A percentile compares a stretch with the other conserved stretches of the same genome.
Conservation (phyloP, 2,329 filamentous ascomycete genomes). For the Seiridium unicorne region DNA sequence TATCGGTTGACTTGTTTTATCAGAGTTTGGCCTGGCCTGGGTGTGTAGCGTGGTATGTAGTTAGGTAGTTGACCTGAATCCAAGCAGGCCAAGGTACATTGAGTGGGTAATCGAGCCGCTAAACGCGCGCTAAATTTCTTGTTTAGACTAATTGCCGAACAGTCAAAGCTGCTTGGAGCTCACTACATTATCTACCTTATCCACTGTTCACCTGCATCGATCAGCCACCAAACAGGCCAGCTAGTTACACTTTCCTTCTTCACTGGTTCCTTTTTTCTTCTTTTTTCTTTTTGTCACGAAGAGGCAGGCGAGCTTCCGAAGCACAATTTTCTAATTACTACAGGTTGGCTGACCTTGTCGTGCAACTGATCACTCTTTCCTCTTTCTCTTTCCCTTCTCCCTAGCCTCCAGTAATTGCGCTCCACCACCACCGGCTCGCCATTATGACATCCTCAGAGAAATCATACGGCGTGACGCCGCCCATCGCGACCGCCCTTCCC, state of each 20-base stretch:
- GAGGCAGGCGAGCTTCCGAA: not conserved
- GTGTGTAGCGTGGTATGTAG: no score
- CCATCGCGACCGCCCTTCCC: slow-evolving; percentile 76
- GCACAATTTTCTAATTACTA: not conserved
- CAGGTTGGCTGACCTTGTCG: not conserved
- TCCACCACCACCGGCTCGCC: not conserved
- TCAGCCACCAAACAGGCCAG: not conserved
- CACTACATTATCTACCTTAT: not conserved
- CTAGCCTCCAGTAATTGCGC: not conserved
- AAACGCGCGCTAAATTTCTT: not conserved
- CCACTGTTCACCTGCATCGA: not conserved
- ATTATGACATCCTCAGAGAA: slow-evolving; percentile 20
- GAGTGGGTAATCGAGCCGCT: not conserved
- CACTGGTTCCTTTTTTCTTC: not conserved
- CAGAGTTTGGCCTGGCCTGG: no score
- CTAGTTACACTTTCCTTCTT: not conserved
- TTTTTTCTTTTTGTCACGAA: not conserved
- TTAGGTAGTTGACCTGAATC: not conserved
- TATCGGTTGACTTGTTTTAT: no score
- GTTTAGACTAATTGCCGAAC: not conserved
- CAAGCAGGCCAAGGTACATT: not conserved
- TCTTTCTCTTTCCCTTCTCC: no score
- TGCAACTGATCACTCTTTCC: no score
- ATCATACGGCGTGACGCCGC: slow-evolving; percentile 69
- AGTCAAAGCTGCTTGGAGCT: not conserved